Base-by-base conservation (phyloP, 192 early-diverging fungal species). In the Pilobolus umbonatus region DNA sequence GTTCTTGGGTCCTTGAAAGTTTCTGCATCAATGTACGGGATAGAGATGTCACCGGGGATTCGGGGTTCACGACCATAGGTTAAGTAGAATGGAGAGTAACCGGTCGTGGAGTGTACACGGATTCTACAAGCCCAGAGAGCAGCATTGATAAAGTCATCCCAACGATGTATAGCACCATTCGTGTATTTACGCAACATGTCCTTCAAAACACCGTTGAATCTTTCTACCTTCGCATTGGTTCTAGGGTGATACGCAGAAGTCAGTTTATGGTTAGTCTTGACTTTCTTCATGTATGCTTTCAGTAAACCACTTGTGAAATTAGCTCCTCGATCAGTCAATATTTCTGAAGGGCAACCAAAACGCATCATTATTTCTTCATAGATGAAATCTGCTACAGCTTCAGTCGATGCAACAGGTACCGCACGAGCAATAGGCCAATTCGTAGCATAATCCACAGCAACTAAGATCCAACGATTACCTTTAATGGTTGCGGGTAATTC, bases 371-470 rank as follows among this genome's bases (percentile, higher is more conserved):
- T 34, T 48, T 71, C 56, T 38, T 65, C 55, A 35, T 66, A 62
- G 0, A 66, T 46, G 21, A 72, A 72, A 0, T 44, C 46, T 0
- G 55, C 69, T 24, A 55, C 34, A 5, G 55, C 38, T 22, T 50
- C 51, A 1, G 39, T 61, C 12, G 59, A 57, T 0, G 61, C 57
- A 0, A 48, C 57, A 21, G 40, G 52, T 0, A 72, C 30, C n/a
- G 64, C 64, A 0, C 54, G 40, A 7, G 64, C 60, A 42, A 66
- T 42, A 0, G 60, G 63, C 64, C 69, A 71, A 34, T 62, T 62
- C 10, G 61, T 72, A 0, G 55, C 32, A 51, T 66, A 67, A n/a
- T 72, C 70, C 3, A 62, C 61, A 36, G 57, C 70, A 1, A 60
- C 31, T 0, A 72, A 12, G 1, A 71, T 48, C 56, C 60, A 71